Conservation (phyloP, 495 filamentous ascomycete species). For the Xylaria longipes region DNA sequence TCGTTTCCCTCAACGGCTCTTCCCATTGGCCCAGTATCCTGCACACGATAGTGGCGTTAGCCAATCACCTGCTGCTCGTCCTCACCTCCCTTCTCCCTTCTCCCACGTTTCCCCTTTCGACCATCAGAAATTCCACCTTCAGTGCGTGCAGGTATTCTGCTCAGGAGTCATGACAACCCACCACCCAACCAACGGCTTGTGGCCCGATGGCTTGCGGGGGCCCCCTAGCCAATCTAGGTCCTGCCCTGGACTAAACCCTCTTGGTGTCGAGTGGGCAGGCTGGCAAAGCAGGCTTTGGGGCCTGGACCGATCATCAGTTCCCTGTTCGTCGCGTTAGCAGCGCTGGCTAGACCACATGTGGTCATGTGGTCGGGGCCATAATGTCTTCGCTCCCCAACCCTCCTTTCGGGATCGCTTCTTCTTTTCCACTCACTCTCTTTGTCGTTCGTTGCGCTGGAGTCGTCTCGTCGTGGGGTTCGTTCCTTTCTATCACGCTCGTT, state of each 20-base stretch:
- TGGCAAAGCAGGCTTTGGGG: not conserved
- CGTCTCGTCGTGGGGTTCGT: slow-evolving; percentile 25
- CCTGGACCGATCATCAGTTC: slow-evolving; percentile 15
- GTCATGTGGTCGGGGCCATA: not conserved
- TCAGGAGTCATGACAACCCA: slow-evolving; percentile 6
- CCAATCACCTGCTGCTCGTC: not conserved
- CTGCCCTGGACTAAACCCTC: not conserved
- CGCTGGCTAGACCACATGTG: not conserved
- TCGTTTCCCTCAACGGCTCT: slow-evolving; percentile 12
- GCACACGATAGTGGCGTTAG: not conserved
- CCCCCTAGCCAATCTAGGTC: not conserved
- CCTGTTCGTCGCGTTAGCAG: slow-evolving; percentile 9
- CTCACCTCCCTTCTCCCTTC: not conserved
- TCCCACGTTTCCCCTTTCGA: slow-evolving; percentile 5
- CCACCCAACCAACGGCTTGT: not conserved
- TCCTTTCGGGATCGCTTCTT: slow-evolving; percentile 16
- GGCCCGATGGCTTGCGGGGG: slow-evolving; percentile 3
- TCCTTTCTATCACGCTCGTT: slow-evolving; percentile 26
- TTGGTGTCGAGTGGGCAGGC: not conserved
- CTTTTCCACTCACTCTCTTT: slow-evolving; percentile 5
- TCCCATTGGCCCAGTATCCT: slow-evolving; percentile 12
- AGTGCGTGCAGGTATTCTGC: not conserved
- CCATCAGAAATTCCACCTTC: not conserved
- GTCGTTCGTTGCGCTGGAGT: slow-evolving; percentile 19
- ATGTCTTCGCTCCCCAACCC: slow-evolving; percentile 19